phyloP scores from a whole-genome alignment of 2,329 filamentous ascomycete genomes.

The Golovinomyces cichoracearum region DNA sequence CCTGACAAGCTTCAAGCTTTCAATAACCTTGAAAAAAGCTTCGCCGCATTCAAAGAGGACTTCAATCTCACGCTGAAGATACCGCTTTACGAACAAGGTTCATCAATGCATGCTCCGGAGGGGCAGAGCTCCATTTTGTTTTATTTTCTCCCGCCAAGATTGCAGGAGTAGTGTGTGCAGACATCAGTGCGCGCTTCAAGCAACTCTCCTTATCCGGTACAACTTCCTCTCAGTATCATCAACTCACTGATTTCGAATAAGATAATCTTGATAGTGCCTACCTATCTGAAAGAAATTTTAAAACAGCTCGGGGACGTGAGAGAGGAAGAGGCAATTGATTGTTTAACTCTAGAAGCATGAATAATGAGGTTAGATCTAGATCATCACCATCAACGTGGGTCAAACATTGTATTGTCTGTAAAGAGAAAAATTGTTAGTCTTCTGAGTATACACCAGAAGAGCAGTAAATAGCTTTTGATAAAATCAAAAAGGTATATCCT shows the following conservation, averaged over 20 bases:
- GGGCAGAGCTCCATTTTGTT: neutral
- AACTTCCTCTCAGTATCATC: neutral
- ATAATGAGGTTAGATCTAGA: too few relatives aligned
- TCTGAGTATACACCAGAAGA: neutral
- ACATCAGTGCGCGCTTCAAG: neutral
- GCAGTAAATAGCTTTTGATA: neutral
- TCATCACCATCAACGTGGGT: neutral
- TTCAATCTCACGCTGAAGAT: neutral
- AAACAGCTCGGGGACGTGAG: neutral
- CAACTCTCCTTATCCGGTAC: neutral
- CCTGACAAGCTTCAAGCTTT: neutral
- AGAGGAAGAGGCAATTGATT: neutral
- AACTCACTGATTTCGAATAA: neutral
- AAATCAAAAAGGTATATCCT: neutral
- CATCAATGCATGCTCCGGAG: neutral
- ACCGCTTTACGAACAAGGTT: neutral
- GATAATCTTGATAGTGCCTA: neutral
- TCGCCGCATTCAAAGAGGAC: neutral
- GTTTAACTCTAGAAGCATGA: neutral
- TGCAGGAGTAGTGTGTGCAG: neutral
- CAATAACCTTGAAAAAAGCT: neutral
- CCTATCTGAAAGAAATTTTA: neutral
- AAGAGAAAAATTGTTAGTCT: neutral
- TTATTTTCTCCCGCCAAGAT: neutral
- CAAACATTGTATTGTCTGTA: neutral